Conservation (phyloP, 164 flowering plant genomes). For the Vitis amurensis region DNA sequence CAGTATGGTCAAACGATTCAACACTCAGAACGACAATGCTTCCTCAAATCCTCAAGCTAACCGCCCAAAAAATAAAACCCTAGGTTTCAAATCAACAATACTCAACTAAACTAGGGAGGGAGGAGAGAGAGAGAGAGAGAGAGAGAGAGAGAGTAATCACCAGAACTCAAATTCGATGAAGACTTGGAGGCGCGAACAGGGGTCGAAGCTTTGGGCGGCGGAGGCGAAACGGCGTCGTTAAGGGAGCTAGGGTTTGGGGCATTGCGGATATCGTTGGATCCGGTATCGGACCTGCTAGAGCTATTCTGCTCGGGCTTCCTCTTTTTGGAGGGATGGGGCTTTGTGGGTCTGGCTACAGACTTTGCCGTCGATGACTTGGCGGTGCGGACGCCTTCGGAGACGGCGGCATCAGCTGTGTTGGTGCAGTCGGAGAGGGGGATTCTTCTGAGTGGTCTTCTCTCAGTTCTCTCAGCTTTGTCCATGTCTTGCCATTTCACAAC, state of each 20-base stretch:
- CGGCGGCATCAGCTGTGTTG: constrained; percentile 13
- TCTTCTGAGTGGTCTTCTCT: constrained; percentile 18
- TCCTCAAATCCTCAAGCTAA: background rate
- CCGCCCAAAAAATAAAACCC: background rate
- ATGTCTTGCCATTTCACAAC: constrained; percentile 7
- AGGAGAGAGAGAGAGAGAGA: background rate
- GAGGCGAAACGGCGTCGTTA: background rate
- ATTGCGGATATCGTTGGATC: background rate
- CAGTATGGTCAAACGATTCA: background rate
- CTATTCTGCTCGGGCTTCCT: background rate
- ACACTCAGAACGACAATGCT: background rate
- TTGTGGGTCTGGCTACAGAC: constrained; percentile 1
- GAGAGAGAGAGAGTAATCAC: constrained; percentile 7
- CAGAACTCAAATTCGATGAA: constrained; percentile 5
- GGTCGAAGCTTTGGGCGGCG: constrained; percentile 1
- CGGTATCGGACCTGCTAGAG: constrained; percentile 9
- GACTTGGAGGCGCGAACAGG: constrained; percentile 2
- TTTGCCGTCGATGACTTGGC: too few species aligned
- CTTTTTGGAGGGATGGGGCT: background rate
- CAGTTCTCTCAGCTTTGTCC: constrained; percentile 16
- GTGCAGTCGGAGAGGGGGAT: constrained; percentile 47
- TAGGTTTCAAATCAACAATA: background rate
- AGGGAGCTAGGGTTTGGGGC: constrained; percentile 7
- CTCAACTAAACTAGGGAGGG: background rate
- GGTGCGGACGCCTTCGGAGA: too few species aligned